Evolutionary conservation across 169 alveolate genomes (phyloP).

Genomic region (Plasmodium billcollinsi): DNA sequence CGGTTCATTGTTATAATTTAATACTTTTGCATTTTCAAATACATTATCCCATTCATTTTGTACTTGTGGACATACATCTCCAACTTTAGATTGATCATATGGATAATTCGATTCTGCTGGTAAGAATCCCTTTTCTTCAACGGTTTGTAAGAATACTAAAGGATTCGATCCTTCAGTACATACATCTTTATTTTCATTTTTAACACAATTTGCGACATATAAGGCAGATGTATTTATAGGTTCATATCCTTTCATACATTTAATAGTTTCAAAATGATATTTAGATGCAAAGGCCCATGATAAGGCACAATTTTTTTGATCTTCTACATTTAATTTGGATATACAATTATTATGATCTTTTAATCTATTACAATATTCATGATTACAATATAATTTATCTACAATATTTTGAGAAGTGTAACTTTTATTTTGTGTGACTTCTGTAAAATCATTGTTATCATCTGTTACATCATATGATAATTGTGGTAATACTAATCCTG

Average conservation of each 20-base stretch:
- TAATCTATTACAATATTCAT: constrained; percentile 48
- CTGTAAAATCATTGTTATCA: background rate
- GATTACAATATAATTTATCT: constrained; percentile 35
- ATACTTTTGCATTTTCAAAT: background rate
- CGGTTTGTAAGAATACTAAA: background rate
- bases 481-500: constrained; percentile 43
- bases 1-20: background rate
- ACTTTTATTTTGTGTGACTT: background rate
- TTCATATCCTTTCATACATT: constrained; percentile 23
- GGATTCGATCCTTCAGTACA: background rate
- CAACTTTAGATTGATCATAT: background rate
- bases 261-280: constrained; percentile 71
- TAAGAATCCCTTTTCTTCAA: background rate
- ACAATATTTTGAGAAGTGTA: background rate
- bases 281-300: constrained; percentile 77
- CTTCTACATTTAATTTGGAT: constrained; percentile 46
- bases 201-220: constrained; percentile 3
- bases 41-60: background rate
- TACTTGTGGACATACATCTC: constrained; percentile 4
- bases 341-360: constrained; percentile 40
- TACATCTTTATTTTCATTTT: background rate
- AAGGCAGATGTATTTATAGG: background rate
- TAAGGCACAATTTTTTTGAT: constrained; percentile 60
- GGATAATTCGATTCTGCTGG: constrained; percentile 5
- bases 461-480: background rate